phyloP scores from a whole-genome alignment of 2,329 filamentous ascomycete species.

The Dactylellina parvicollis region DNA sequence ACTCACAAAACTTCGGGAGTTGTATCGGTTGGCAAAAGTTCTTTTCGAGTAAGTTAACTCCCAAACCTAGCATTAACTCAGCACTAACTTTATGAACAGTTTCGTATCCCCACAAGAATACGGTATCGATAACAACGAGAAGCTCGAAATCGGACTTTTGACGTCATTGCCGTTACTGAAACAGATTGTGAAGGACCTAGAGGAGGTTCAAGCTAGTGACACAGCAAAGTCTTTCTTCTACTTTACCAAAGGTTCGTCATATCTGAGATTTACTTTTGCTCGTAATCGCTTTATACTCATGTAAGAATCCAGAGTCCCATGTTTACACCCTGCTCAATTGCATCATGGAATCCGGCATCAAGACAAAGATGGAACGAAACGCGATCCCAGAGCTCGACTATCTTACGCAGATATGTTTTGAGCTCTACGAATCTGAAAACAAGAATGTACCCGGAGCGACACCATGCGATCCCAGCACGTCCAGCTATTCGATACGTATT shows the following conservation, averaged over 20 bases:
- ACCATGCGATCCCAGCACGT: constrained; percentile 73
- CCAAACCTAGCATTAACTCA: constrained; percentile 1
- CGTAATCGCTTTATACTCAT: neutral
- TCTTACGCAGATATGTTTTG: constrained; percentile 95
- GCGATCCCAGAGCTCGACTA: constrained; percentile 98
- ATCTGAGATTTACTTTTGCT: neutral
- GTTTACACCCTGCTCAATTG: constrained; percentile 98
- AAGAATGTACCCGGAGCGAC: constrained; percentile 62
- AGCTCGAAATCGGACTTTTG: constrained; percentile 95
- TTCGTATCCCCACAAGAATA: constrained; percentile 99
- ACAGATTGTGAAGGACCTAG: constrained; percentile 95
- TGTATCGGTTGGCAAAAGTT: constrained; percentile 93
- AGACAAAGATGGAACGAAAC: constrained; percentile 94
- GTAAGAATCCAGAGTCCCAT: constrained; percentile 77
- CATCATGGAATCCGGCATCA: constrained; percentile 94
- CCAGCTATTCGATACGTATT: constrained; percentile 95
- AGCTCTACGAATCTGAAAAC: constrained; percentile 94
- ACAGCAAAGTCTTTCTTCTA: constrained; percentile 97
- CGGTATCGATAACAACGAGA: constrained; percentile 92
- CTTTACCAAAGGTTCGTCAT: constrained; percentile 77
- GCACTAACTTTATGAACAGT: constrained; percentile 51
- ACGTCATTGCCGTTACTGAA: constrained; percentile 93
- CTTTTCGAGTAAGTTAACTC: constrained; percentile 74
- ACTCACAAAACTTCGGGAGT: constrained; percentile 86
- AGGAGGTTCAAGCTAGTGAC: constrained; percentile 94